Evolutionary conservation across 2,329 filamentous ascomycete species (phyloP).

Genomic region (Fusarium penzigii): DNA sequence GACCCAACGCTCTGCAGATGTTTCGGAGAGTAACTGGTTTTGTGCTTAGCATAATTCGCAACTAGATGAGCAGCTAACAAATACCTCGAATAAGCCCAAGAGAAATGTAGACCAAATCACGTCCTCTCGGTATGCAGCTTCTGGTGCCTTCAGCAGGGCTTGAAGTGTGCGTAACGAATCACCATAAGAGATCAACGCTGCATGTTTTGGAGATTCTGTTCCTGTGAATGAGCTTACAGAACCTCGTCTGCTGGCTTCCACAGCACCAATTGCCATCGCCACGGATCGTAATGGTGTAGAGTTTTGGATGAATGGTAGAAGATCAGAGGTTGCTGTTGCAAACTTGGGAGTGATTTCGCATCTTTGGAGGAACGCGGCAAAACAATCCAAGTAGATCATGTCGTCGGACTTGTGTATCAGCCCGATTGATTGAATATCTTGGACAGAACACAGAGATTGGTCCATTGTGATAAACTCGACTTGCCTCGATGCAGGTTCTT

Average conservation of each 20-base stretch:
- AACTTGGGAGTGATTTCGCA: constrained; percentile 25
- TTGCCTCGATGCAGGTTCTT: not conserved
- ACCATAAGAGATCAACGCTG: constrained; percentile 22
- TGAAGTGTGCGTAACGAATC: constrained; percentile 18
- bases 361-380: constrained; percentile 13
- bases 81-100: constrained; percentile 31
- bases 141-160: constrained; percentile 1
- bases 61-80: fast-evolving
- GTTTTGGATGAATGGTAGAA: constrained; percentile 19
- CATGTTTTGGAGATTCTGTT: not conserved
- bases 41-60: not conserved
- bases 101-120: constrained; percentile 30
- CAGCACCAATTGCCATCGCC: constrained; percentile 27
- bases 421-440: not conserved
- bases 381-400: constrained; percentile 12
- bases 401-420: not conserved
- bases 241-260: constrained; percentile 24
- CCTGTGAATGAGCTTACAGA: not conserved
- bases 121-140: constrained; percentile 1
- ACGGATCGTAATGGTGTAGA: constrained; percentile 17
- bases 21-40: constrained; percentile 26
- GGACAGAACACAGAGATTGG: not conserved
- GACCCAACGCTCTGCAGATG: constrained; percentile 25
- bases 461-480: constrained; percentile 13
- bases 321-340: not conserved